These are phyloP conservation scores for Nematocida ironsii DNA, from an alignment of 371 early-diverging fungal species.

Conservation along the genomic window DNA sequence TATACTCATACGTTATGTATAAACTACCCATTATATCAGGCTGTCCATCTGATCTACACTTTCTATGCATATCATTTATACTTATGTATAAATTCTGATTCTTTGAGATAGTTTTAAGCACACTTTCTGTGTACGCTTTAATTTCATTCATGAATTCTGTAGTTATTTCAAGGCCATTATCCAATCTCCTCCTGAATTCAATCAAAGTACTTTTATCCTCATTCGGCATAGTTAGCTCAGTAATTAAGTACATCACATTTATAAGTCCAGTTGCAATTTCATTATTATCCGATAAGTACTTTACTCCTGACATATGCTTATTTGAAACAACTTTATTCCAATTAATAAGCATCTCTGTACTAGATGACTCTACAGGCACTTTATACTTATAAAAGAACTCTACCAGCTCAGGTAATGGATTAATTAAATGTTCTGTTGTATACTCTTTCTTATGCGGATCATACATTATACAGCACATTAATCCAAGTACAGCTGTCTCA, in stretches of 20 bases:
- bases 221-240: neutral
- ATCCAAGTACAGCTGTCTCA: neutral
- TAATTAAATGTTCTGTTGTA: neutral
- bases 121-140: neutral
- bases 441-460: neutral
- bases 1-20: neutral
- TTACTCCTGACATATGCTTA: neutral
- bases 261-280: neutral
- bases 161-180: neutral
- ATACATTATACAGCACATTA: neutral
- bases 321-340: neutral
- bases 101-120: neutral
- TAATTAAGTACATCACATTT: neutral
- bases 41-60: neutral
- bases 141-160: neutral
- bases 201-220: neutral
- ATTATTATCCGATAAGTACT: neutral
- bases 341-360: neutral
- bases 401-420: neutral
- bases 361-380: neutral
- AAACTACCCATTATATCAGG: neutral
- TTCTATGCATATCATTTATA: neutral
- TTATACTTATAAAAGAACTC: neutral
- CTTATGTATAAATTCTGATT: neutral
- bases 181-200: neutral